phyloP scores from a whole-genome alignment of 495 filamentous ascomycete species.

The Lasiosphaeria hispida region DNA sequence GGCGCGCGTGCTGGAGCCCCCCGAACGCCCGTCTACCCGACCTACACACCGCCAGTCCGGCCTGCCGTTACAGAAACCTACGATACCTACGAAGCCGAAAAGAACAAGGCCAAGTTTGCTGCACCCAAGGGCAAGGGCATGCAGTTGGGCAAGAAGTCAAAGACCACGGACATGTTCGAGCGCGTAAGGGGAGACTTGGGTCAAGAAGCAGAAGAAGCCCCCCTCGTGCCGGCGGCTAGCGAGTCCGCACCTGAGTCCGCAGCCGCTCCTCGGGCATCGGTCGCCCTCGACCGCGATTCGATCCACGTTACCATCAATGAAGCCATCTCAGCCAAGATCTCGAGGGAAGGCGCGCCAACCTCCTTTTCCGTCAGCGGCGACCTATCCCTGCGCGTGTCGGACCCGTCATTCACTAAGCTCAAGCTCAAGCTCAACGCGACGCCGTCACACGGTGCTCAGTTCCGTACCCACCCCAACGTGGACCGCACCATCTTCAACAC shows the following conservation, averaged over 20 bases:
- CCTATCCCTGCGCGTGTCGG: constrained; percentile 81
- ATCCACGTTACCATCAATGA: constrained; percentile 86
- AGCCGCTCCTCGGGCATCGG: constrained; percentile 58
- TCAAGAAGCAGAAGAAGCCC: constrained; percentile 69
- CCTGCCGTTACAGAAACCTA: constrained; percentile 75
- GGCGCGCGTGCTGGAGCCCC: constrained; percentile 55
- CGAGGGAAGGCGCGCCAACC: constrained; percentile 79
- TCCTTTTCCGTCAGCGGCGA: constrained; percentile 87
- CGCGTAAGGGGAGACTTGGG: constrained; percentile 87
- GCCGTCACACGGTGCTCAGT: constrained; percentile 75
- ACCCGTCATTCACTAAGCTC: constrained; percentile 81
- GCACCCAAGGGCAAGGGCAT: constrained; percentile 91
- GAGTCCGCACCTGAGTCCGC: constrained; percentile 54
- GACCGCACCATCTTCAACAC: constrained; percentile 80
- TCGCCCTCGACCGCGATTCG: constrained; percentile 70
- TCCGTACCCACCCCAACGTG: constrained; percentile 92
- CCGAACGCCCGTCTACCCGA: constrained; percentile 77
- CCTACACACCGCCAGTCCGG: constrained; percentile 79
- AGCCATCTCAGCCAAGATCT: constrained; percentile 79
- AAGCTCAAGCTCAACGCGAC: constrained; percentile 73
- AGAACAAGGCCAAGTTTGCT: constrained; percentile 80
- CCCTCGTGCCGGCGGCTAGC: constrained; percentile 68
- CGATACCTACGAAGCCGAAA: constrained; percentile 92
- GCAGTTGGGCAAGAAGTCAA: constrained; percentile 97
- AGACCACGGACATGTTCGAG: constrained; percentile 94